phyloP scores from a whole-genome alignment of 1,284 basidiomycete species.

The Ceratobasidium sp. region DNA sequence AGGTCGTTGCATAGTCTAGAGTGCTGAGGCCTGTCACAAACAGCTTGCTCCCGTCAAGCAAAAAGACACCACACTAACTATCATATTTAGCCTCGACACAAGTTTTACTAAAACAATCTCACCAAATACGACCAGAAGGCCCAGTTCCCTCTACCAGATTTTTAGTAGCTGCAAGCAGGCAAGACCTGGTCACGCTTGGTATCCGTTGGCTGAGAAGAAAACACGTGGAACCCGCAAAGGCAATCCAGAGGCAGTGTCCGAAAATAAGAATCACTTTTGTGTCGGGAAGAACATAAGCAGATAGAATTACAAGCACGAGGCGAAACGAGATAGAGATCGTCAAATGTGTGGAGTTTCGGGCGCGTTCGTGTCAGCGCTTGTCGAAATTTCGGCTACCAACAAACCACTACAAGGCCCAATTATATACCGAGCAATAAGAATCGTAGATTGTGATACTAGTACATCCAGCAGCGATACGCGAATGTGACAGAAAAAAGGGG shows the following conservation, averaged over 20 bases:
- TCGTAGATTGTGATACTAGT: constrained; percentile 27
- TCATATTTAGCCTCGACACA: background rate
- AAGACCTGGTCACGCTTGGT: constrained; percentile 10
- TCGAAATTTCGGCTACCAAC: constrained; percentile 18
- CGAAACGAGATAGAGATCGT: constrained; percentile 33
- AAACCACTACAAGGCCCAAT: background rate
- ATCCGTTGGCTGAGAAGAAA: background rate
- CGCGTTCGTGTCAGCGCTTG: constrained; percentile 42
- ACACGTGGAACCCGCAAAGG: background rate
- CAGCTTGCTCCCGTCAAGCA: background rate
- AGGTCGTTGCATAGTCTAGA: constrained; percentile 35
- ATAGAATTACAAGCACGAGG: constrained; percentile 12
- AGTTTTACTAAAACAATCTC: background rate
- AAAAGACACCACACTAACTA: too few relatives aligned
- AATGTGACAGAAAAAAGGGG: constrained; percentile 36
- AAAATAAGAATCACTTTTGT: constrained; percentile 14
- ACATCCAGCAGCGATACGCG: constrained; percentile 34
- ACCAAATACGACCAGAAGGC: background rate
- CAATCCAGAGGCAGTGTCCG: constrained; percentile 6
- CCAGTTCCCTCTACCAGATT: background rate
- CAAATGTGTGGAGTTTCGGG: constrained; percentile 23
- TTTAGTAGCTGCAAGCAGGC: background rate
- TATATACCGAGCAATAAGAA: constrained; percentile 5
- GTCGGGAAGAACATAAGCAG: constrained; percentile 29
- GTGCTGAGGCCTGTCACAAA: background rate